phyloP scores from a whole-genome alignment of 2,329 filamentous ascomycete species.

The Berkeleyomyces rouxiae region DNA sequence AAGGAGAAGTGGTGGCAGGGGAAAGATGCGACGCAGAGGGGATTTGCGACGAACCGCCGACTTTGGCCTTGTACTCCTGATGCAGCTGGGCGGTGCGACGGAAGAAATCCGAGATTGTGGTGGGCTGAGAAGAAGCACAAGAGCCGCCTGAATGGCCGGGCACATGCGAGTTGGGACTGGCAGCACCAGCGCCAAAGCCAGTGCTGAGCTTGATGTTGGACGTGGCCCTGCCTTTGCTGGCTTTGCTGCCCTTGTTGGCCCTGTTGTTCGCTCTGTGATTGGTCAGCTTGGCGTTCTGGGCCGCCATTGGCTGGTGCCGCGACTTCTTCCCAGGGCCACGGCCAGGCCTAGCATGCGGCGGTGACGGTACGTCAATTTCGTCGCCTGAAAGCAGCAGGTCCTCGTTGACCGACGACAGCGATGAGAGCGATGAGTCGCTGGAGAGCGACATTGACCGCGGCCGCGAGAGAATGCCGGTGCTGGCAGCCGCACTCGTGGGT shows the following conservation, averaged over 20 bases:
- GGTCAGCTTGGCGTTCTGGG: constrained; percentile 4
- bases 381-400: constrained; percentile 6
- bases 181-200: background rate
- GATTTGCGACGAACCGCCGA: background rate
- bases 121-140: background rate
- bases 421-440: constrained; percentile 12
- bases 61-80: constrained; percentile 6
- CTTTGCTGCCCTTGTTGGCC: background rate
- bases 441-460: constrained; percentile 8
- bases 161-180: background rate
- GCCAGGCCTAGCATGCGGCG: background rate
- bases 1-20: background rate
- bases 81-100: constrained; percentile 10
- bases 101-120: constrained; percentile 8
- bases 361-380: background rate
- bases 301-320: constrained; percentile 10
- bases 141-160: background rate
- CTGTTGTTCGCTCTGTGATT: constrained; percentile 10
- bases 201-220: constrained; percentile 3
- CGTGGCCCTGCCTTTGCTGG: background rate
- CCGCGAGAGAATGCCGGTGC: background rate
- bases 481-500: background rate
- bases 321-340: background rate
- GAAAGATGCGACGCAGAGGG: background rate
- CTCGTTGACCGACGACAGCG: constrained; percentile 11